These are phyloP conservation scores for Mikania micrantha DNA, from an alignment of 129 eudicot genomes.

Conservation along the genomic window DNA sequence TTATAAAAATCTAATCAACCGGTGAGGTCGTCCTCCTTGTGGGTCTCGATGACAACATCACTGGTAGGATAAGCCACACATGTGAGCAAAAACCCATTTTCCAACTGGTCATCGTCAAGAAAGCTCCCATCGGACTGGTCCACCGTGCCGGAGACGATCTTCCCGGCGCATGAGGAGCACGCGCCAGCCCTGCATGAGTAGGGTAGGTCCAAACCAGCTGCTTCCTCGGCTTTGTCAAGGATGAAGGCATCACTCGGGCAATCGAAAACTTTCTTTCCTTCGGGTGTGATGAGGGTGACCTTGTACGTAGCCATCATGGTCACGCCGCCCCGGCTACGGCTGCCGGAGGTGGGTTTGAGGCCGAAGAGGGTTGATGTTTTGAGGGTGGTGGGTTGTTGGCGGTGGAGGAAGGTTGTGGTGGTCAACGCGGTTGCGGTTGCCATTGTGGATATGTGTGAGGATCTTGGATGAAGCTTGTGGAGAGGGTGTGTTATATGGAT, in stretches of 20 bases:
- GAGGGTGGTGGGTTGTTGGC: neutral
- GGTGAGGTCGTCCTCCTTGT: no score
- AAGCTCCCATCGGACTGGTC: conserved; percentile 61
- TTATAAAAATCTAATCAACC: no score
- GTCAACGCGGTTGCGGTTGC: conserved; percentile 37
- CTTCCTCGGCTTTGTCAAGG: conserved; percentile 60
- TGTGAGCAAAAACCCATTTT: conserved; percentile 59
- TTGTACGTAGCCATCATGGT: no score
- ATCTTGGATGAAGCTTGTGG: no score
- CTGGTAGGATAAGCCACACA: conserved; percentile 64
- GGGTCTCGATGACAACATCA: no score
- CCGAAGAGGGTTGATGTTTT: conserved; percentile 29
- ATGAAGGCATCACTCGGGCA: conserved; percentile 51
- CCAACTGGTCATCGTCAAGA: conserved; percentile 60
- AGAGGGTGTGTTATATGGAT: no score
- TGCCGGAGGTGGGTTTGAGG: conserved; percentile 4
- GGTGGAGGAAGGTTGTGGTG: no score
- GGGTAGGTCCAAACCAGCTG: conserved; percentile 37
- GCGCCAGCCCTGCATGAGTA: no score
- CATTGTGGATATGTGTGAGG: neutral
- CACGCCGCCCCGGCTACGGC: conserved; percentile 25
- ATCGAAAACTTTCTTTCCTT: conserved; percentile 36
- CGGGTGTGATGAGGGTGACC: conserved; percentile 69
- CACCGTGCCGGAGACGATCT: no score
- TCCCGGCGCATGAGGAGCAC: no score